These are phyloP conservation scores for Coemansia sp. DNA, from an alignment of 192 early-diverging fungal species.

Conservation along the genomic window DNA sequence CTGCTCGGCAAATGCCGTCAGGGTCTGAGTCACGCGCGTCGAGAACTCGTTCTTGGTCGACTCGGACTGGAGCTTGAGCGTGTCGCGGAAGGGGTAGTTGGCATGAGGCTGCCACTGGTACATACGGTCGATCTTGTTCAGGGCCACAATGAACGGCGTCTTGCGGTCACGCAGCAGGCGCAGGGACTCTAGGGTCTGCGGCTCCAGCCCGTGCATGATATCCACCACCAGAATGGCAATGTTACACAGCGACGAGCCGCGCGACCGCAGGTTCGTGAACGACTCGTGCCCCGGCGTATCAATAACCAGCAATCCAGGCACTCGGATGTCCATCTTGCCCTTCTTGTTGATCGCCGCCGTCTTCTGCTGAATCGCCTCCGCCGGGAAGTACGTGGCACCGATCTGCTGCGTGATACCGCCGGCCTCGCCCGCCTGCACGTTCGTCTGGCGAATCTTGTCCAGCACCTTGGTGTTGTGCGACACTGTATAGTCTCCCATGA, in stretches of 20 bases:
- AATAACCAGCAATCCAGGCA: slow-evolving; percentile 92
- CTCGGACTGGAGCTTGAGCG: slow-evolving; percentile 66
- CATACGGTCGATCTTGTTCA: slow-evolving; percentile 98
- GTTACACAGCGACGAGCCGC: slow-evolving; percentile 97
- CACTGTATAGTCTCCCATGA: slow-evolving; percentile 49
- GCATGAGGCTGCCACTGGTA: slow-evolving; percentile 86
- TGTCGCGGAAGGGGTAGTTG: slow-evolving; percentile 73
- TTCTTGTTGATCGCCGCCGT: slow-evolving; percentile 68
- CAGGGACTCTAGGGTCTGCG: slow-evolving; percentile 95
- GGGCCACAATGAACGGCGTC: slow-evolving; percentile 96
- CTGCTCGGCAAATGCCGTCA: slow-evolving; percentile 90
- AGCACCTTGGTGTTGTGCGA: slow-evolving; percentile 88
- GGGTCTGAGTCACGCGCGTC: slow-evolving; percentile 67
- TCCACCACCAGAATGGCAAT: slow-evolving; percentile 99
- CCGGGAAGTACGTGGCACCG: slow-evolving; percentile 99
- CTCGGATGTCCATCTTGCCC: slow-evolving; percentile 63
- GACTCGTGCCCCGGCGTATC: slow-evolving; percentile 99
- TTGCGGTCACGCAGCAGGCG: slow-evolving; percentile 84
- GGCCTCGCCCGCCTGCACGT: slow-evolving; percentile 98
- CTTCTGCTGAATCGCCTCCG: slow-evolving; percentile 87
- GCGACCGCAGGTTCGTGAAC: slow-evolving; percentile 91
- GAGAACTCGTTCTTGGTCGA: slow-evolving; percentile 81
- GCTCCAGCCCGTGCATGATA: slow-evolving; percentile 98
- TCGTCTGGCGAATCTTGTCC: slow-evolving; percentile 98
- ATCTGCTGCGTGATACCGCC: slow-evolving; percentile 99